phyloP scores from a whole-genome alignment of 75 land plant species.

The Isoetes taiwanensis region DNA sequence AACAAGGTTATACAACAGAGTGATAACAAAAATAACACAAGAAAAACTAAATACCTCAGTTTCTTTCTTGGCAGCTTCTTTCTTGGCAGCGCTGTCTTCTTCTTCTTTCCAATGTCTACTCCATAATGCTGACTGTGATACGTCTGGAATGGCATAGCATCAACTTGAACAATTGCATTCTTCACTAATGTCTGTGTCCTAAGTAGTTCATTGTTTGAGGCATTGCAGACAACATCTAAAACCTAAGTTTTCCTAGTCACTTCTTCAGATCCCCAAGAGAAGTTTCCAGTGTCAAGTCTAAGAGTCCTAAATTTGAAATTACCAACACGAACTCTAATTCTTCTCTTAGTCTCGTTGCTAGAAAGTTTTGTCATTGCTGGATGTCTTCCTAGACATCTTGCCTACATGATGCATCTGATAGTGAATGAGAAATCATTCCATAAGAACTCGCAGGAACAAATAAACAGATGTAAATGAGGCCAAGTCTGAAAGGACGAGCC shows the following conservation, averaged over 20 bases:
- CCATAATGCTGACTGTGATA: conserved; percentile 6
- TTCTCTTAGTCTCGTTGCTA: not conserved
- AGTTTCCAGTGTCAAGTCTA: not conserved
- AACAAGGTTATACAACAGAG: conserved; percentile 25
- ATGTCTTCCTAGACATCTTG: conserved; percentile 4
- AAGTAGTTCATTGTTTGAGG: conserved; percentile 1
- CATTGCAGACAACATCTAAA: not conserved
- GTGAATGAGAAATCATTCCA: too few relatives aligned
- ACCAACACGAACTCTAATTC: not conserved
- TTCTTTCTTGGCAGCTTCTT: conserved; percentile 23
- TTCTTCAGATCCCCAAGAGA: not conserved
- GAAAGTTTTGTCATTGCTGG: conserved; percentile 5
- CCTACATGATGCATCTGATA: too few relatives aligned
- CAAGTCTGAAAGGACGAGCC: too few relatives aligned
- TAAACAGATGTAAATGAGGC: too few relatives aligned
- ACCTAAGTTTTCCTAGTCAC: not conserved
- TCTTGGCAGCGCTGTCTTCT: conserved; percentile 15
- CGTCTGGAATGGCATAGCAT: not conserved
- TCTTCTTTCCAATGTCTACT: not conserved
- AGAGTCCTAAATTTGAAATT: not conserved
- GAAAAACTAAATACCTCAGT: not conserved
- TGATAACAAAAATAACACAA: not conserved
- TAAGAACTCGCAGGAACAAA: too few relatives aligned
- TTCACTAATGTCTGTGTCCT: conserved; percentile 3
- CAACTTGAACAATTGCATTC: not conserved